Evolutionary conservation across 768 basidiomycete genomes (phyloP), one percentile per base, ranked within the genome.

Genomic region (Exsudoporus frostii): DNA sequence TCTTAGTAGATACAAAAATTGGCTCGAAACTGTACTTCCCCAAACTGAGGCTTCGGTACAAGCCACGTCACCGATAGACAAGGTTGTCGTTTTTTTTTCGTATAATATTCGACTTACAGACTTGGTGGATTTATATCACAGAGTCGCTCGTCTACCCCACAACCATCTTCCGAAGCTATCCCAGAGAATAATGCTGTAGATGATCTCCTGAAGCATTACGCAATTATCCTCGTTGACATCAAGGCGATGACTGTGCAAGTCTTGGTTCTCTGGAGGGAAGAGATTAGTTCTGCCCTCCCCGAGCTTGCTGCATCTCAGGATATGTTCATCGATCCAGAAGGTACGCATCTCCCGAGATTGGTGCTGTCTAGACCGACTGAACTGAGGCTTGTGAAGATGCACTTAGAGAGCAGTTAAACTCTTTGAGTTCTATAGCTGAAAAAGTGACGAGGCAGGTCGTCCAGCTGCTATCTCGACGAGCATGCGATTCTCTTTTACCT

Each of bases 401-500:
- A 10, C 76, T 94, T 50, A 70, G 69, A 53, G 74, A 79, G 25
- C 73, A 81, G 0, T 69, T 94, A 5, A 65, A 76, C 9, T 58
- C 63, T 7, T 57, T 92, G 6, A 73, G 73, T 1, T 66, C 76
- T 3, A 65, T 85, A n/a, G 73, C 84, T n/a, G 74, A 79, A 14
- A 74, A 81, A 3, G 69, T 90, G 53, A 80, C 84, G 6, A 75
- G 66, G 25, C 86, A 90, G 49, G 81, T 96, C 50, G 68, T 88
- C 24, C 64, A 74, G 11, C 85, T 96, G 48, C 74, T 98, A 25
- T 82, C 82, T 17, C 80, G 82, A 54, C 83, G 92, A n/a, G 92
- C 89, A 59, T 87, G 84, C 55, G 95, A 97, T 58, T 83, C 86
- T 8, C 79, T 98, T 40, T 80, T 86, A 29, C 84, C 88, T 14